Percentiles rank a stretch among this genome's conserved stretches.
Conservation (phyloP, 441 rosid species). For the Croton laevigatus region DNA sequence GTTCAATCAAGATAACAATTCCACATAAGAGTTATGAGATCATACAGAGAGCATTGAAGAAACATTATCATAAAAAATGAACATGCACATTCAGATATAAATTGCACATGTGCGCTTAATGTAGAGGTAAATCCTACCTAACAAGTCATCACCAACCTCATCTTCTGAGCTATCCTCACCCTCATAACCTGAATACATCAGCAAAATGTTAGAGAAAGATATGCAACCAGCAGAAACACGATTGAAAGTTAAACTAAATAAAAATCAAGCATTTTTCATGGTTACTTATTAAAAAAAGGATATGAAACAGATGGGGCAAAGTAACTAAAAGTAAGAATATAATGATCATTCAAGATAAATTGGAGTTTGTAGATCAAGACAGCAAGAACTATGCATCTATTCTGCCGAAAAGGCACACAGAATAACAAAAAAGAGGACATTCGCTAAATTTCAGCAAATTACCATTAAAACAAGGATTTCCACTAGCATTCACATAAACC, state of each 20-base stretch:
- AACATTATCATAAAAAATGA: neutral
- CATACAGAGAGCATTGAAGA: neutral
- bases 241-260: neutral
- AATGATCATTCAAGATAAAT: neutral
- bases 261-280: neutral
- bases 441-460: neutral
- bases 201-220: slow-evolving; percentile 4
- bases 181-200: slow-evolving; percentile 39
- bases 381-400: too few species aligned
- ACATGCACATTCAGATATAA: neutral
- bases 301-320: neutral
- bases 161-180: slow-evolving; percentile 58
- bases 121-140: slow-evolving; percentile 33
- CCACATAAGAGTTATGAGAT: neutral
- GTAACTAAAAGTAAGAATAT: neutral
- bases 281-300: too few species aligned
- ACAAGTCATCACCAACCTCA: slow-evolving; percentile 37
- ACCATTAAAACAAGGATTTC: neutral
- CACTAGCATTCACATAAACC: neutral
- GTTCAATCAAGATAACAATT: neutral
- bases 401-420: too few species aligned
- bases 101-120: neutral
- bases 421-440: too few species aligned
- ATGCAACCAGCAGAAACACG: neutral
- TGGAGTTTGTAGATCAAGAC: neutral